Base-by-base conservation (phyloP, 208 protist genomes). In the Crithidia mellificae region DNA sequence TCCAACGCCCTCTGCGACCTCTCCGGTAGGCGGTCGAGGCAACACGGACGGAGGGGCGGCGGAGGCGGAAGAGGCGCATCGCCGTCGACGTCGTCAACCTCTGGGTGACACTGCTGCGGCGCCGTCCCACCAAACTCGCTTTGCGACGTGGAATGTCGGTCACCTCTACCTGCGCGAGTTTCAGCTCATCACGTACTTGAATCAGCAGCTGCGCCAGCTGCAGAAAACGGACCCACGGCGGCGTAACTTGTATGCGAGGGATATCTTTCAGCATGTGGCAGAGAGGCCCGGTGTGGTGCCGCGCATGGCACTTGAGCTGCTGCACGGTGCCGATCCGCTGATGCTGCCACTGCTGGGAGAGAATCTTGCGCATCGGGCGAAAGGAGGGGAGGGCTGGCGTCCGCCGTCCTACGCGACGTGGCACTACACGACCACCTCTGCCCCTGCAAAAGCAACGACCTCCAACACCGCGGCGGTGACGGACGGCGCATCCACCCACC, bases 111-210 rank as follows among this genome's bases (percentile, higher is more conserved):
- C n/a, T n/a, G n/a, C n/a, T n/a, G n/a, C n/a, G n/a, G n/a, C n/a
- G n/a, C n/a, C n/a, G n/a, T n/a, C n/a, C n/a, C n/a, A n/a, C n/a
- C n/a, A n/a, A 46, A 68, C 56, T 9, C 4, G 7, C 1, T 65
- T 58, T 22, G 4, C n/a, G 6, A 70, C 50, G 24, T 77, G 71
- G 71, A 65, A 52, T 0, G 25, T 70, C 15, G 58, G 38, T 22
- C 54, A 66, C 34, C 20, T 30, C 0, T 57, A 62, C 41, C 43
- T 63, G 25, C 57, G 39, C 29, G 63, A 70, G 14, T 77, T 77
- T 38, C 56, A 77, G 32, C 27, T 77, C 0, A 24, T 77, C 4
- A 39, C 70, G 14, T 27, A 66, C n/a, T 17, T 77, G 20, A 77
- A 77, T 32, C 55, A 54, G 36, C 53, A 61, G 51, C 47, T 57